Conservation (phyloP, 139 green algal genomes). For the Volvox africanus region DNA sequence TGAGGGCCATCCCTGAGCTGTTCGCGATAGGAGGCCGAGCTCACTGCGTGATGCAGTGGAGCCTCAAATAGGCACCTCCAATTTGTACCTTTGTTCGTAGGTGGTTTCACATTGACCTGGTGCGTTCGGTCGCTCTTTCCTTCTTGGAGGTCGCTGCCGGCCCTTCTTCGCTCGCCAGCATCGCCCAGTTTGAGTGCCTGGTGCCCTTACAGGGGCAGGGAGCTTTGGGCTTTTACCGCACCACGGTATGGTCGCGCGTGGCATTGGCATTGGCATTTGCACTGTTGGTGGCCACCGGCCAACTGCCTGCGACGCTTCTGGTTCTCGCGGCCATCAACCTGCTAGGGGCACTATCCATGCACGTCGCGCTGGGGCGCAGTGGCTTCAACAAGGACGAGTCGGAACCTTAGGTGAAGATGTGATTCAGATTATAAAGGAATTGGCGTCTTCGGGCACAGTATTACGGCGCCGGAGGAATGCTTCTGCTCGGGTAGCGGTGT, state of each 20-base stretch:
- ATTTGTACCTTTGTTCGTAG: background rate
- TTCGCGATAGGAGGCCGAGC: too few species aligned
- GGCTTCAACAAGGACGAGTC: background rate
- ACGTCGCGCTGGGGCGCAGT: constrained; percentile 28
- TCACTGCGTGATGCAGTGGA: too few species aligned
- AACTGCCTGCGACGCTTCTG: constrained; percentile 48
- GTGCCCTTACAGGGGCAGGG: background rate
- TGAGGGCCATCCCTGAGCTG: background rate
- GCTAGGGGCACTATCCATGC: constrained; percentile 56
- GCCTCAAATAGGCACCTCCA: background rate
- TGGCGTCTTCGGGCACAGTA: too few species aligned
- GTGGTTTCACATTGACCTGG: too few species aligned
- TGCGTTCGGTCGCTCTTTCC: too few species aligned
- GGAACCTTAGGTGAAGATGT: background rate
- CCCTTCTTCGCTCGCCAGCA: too few species aligned
- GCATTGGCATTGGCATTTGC: constrained; percentile 50
- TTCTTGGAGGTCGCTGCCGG: too few species aligned
- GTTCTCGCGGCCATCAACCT: constrained; percentile 59
- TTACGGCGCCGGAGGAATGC: too few species aligned
- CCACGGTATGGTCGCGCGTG: constrained; percentile 56
- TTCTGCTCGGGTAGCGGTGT: background rate
- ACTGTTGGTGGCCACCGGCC: constrained; percentile 35
- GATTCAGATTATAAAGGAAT: background rate
- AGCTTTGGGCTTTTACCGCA: constrained; percentile 57
- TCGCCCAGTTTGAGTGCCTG: too few species aligned